Base-by-base conservation (phyloP, 345 rosid species). In the Eucalyptus coolabah region DNA sequence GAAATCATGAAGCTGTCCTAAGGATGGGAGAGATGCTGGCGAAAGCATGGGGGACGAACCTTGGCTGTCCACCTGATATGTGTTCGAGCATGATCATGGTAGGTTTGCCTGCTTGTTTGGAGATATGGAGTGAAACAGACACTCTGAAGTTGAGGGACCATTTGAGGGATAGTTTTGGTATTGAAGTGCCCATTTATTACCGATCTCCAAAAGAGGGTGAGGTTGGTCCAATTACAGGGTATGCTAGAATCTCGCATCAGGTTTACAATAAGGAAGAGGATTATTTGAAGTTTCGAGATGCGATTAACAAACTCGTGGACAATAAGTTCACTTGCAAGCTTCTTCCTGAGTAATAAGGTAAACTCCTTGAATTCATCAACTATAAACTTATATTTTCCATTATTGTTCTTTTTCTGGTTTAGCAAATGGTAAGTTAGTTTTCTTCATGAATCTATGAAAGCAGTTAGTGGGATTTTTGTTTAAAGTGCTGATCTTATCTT, bases 81-180 rank as follows among this genome's bases (percentile, higher is more conserved):
- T 95, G 98, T 72, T 90, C 96, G 3, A 95, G 96, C 90, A 97
- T 96, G 99, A 91, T 95, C 88, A 98, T 98, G 99, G 96, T 97
- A 4, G 97, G 99, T 4, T 91, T 98, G 91, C 99, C 99, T 21
- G 92, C 95, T 28, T 92, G n/a, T 88, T 92, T 96, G 93, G 93
- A 91, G 34, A 95, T 96, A 88, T 86, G 89, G 10, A 92, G 94
- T 88, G 96, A 93, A 13, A 91, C 91, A 2, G 97, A 96, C 92
- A 91, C 94, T 87, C 85, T 91, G 91, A 94, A 90, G 86, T 93
- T 98, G 40, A 95, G 99, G n/a, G 90, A 92, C 6, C 92, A 93
- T 91, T 94, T 98, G 93, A 94, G 99, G 90, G 96, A 92, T 7
- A 91, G 45, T 85, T 94, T 93, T 93, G 77, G 90, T 19, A 92